Percentiles rank a stretch among this genome's conserved stretches.
phyloP scores from a whole-genome alignment of 108 stramenopile genomes.

The Halocafeteria seosinensis region DNA sequence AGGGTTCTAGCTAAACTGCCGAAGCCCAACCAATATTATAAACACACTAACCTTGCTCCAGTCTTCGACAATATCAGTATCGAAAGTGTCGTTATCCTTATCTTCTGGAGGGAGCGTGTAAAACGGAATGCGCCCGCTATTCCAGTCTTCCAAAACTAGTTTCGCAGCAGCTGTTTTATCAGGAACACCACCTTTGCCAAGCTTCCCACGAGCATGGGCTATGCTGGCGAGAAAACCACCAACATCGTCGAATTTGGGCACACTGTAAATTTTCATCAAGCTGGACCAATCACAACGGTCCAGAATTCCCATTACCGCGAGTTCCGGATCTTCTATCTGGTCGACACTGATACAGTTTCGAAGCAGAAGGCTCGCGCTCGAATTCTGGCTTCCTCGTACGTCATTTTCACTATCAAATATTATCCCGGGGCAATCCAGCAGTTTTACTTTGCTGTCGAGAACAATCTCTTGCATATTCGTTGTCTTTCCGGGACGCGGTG shows the following conservation, averaged over 20 bases:
- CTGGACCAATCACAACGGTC: conserved; percentile 56
- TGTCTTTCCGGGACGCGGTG: conserved; percentile 82
- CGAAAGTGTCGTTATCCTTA: too few species aligned
- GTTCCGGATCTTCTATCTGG: conserved; percentile 68
- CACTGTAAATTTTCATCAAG: conserved; percentile 80
- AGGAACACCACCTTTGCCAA: conserved; percentile 82
- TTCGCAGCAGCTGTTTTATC: conserved; percentile 74
- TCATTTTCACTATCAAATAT: conserved; percentile 66
- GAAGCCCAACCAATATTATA: too few species aligned
- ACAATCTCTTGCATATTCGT: conserved; percentile 84
- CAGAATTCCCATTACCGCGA: conserved; percentile 63
- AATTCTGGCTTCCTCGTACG: conserved; percentile 15
- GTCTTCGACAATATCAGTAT: too few species aligned
- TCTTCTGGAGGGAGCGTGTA: conserved; percentile 55
- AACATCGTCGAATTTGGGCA: conserved; percentile 67
- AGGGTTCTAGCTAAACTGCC: too few species aligned
- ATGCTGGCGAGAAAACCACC: conserved; percentile 79
- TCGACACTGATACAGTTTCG: conserved; percentile 85
- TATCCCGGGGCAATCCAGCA: conserved; percentile 94
- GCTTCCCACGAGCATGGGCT: conserved; percentile 66
- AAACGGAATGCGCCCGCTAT: conserved; percentile 77
- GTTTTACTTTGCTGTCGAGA: conserved; percentile 74
- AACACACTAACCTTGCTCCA: too few species aligned
- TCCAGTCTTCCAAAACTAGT: conserved; percentile 85
- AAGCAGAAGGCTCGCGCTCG: conserved; percentile 38